Evolutionary conservation across 2,329 filamentous ascomycete genomes (phyloP), one percentile per base, ranked within the genome.

Genomic region (Davidsoniella australis): DNA sequence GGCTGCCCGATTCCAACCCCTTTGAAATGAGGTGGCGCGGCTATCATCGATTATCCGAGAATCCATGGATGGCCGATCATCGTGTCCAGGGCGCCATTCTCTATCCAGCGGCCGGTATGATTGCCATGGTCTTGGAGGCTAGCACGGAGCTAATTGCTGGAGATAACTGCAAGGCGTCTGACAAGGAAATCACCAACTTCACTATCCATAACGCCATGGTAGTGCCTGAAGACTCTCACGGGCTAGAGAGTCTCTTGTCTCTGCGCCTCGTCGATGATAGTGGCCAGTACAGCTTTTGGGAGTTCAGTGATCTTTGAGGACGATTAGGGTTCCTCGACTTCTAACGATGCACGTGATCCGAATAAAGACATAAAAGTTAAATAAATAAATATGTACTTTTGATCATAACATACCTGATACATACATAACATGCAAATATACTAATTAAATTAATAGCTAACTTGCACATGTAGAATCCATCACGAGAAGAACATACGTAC

Each of bases 51-150:
- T 50, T 69, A 5, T 61, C 62, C 0, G 70, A 75, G 56, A 68
- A 69, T 44, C 68, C 70, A 0, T 75, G 72, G 72, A 62, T 75
- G 7, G 59, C 63, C 45, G 68, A 75, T 49, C 72, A 75, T 50
- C 64, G 68, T 18, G 64, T 75, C 6, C 68, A 72, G 50, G 68
- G 67, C 53, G 66, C 67, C 1, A 65, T 68, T 29, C 59, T 75
- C 14, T 74, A 71, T 45, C 72, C 72, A 2, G 70, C 68, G 2
- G 64, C 71, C 1, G 71, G 70, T 1, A 69, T 72, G 62, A 57
- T 69, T 1, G 58, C 63, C 14, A 73, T 73, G 70, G 68, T 63
- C 0, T 54, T 73, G 1, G 69, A 73, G 52, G 70, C 63, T 1
- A 66, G 63, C 0, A 63, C 57, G 8, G 70, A 72, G 50, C 49